A percentile compares a stretch with the other conserved stretches of the same genome.
These are phyloP conservation scores for Globisporangium carolinianum DNA, from an alignment of 352 stramenopile species.

Conservation along the genomic window DNA sequence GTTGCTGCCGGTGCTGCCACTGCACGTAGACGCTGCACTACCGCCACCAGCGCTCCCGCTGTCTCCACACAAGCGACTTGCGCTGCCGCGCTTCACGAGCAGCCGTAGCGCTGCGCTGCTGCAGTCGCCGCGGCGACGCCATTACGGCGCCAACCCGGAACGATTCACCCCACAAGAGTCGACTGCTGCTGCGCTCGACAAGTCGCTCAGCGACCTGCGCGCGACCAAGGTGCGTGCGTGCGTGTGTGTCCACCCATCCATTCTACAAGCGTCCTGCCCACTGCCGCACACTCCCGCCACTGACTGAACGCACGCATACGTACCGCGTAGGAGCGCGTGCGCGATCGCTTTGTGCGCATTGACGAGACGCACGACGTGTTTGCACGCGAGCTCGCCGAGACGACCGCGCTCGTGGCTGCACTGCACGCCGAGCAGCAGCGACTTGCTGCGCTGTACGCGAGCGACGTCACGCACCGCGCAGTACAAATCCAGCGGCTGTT, in stretches of 20 bases:
- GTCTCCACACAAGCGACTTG: conserved; percentile 10
- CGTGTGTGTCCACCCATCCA: background rate
- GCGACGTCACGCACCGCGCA: conserved; percentile 28
- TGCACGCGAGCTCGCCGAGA: conserved; percentile 22
- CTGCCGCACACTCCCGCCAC: background rate
- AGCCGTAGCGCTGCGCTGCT: conserved; percentile 12
- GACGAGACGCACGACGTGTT: conserved; percentile 26
- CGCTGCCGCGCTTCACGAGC: conserved; percentile 24
- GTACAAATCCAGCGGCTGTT: conserved; percentile 84
- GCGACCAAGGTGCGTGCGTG: conserved; percentile 12
- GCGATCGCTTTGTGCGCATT: conserved; percentile 21
- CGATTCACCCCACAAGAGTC: conserved; percentile 18
- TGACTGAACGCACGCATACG: background rate
- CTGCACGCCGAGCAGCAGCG: conserved; percentile 23
- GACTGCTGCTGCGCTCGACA: conserved; percentile 19
- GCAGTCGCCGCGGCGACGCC: conserved; percentile 4
- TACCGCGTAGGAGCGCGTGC: conserved; percentile 5
- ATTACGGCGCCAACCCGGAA: conserved; percentile 11
- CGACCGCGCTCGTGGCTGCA: conserved; percentile 13
- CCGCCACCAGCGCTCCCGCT: background rate
- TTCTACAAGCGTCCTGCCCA: background rate
- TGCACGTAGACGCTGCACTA: background rate
- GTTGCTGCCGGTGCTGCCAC: conserved; percentile 6
- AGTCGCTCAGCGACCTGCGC: conserved; percentile 18
- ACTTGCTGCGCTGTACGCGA: conserved; percentile 14